phyloP scores from a whole-genome alignment of 2,329 filamentous ascomycete genomes.

The Podosphaera xanthii region DNA sequence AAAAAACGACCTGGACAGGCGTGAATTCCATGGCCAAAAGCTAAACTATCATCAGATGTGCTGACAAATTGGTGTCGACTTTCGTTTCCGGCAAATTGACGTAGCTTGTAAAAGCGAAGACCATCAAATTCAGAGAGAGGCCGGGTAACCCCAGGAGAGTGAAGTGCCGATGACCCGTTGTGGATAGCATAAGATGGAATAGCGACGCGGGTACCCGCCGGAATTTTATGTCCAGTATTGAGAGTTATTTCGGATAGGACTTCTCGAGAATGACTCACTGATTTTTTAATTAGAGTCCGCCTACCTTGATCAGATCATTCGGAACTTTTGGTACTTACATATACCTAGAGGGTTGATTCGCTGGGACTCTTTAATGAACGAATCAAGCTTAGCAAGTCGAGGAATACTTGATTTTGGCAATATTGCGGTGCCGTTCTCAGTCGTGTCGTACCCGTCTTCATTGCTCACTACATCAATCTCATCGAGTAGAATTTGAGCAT shows the following conservation, averaged over 20 bases:
- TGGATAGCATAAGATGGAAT: background rate
- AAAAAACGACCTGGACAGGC: slow-evolving; percentile 23
- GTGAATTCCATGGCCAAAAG: slow-evolving; percentile 21
- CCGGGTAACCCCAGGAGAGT: background rate
- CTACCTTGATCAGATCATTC: background rate
- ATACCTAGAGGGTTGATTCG: background rate
- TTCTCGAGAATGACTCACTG: background rate
- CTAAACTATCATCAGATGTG: slow-evolving; percentile 13
- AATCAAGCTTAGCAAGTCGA: background rate
- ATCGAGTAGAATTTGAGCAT: slow-evolving; percentile 6
- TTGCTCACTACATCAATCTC: background rate
- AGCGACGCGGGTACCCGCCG: background rate
- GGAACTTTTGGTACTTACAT: background rate
- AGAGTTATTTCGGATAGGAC: background rate
- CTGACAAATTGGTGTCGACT: slow-evolving; percentile 18
- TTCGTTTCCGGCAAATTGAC: slow-evolving; percentile 6
- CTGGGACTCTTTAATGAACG: background rate
- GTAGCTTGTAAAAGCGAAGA: slow-evolving; percentile 7
- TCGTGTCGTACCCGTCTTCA: background rate
- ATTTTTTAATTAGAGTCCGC: background rate
- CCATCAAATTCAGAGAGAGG: slow-evolving; percentile 3
- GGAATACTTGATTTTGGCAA: background rate
- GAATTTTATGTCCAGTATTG: background rate
- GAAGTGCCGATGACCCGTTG: background rate
- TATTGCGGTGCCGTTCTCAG: background rate